Base-by-base conservation (phyloP, 2,329 filamentous ascomycete species). In the Fusarium sp. region DNA sequence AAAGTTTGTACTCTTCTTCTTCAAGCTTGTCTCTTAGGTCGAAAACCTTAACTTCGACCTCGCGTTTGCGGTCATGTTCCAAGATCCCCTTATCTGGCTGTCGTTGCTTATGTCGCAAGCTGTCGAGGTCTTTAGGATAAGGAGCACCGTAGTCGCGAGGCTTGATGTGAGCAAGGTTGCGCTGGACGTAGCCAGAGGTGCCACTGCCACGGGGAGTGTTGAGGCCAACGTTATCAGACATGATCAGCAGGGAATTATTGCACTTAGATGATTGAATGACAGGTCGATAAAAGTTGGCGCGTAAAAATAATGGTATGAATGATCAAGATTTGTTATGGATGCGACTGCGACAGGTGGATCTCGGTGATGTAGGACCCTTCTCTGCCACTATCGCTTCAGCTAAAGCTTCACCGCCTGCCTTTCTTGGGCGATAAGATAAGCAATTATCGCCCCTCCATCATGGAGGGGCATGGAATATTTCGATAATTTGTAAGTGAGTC, bases 201-300 rank as follows among this genome's bases (percentile, higher is more conserved):
- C 96, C 96, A 79, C 93, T 97, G 74, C 96, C 96, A 78, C 96
- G 92, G 6, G 96, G 96, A 7, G 96, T 99, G 62, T 92, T 91
- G 77, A 99, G 93, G 63, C 96, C 97, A 78, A 99, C 96, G 84
- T 99, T 99, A 73, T 96, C 94, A 67, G 95, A 96, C 96, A 98
- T 98, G 78, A 52, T 30, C 17, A 17, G 35, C 18, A 20, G 11
- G 15, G 30, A 23, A 18, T 7, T 27, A 13, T 45, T 33, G 12
- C 23, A 23, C 27, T 14, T 44, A 13, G 38, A 12, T 17, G 17
- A n/a, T n/a, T 10, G 27, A 32, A 45, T 23, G 20, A 17, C 10
- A 8, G 18, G 18, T 13, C 9, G 27, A 17, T 18, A 26, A 26
- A 23, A 40, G 32, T 33, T 40, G 37, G 40, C 27, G 18, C 13